These are phyloP conservation scores for Jimgerdemannia lactiflua DNA, from an alignment of 192 early-diverging fungal species.

Conservation along the genomic window DNA sequence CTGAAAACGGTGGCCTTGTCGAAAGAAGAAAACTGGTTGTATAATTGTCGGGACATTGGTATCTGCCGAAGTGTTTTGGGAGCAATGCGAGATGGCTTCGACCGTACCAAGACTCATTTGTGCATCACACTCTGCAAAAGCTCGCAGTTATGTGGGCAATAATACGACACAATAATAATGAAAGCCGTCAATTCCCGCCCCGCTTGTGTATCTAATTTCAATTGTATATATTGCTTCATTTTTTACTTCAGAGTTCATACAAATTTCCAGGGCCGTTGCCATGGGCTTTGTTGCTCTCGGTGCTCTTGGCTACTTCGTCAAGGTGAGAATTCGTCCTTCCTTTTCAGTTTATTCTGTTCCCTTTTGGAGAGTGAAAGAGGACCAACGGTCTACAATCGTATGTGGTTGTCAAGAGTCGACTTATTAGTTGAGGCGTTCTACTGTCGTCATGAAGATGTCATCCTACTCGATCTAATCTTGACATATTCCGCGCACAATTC, in stretches of 20 bases:
- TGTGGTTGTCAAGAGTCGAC: too few relatives aligned
- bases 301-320: slow-evolving; percentile 97
- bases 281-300: slow-evolving; percentile 97
- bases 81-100: too few relatives aligned
- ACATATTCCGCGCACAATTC: neutral
- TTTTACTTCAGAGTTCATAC: slow-evolving; percentile 75
- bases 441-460: too few relatives aligned
- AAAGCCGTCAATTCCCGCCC: neutral
- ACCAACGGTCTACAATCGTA: too few relatives aligned
- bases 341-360: neutral
- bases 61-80: too few relatives aligned
- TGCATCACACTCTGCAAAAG: neutral
- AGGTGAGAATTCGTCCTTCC: slow-evolving; percentile 33
- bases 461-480: neutral
- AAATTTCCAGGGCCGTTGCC: slow-evolving; percentile 90
- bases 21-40: too few relatives aligned
- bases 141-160: neutral
- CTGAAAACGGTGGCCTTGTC: too few relatives aligned
- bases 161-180: slow-evolving; percentile 3
- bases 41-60: too few relatives aligned
- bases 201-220: neutral
- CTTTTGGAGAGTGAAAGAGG: neutral
- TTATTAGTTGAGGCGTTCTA: too few relatives aligned
- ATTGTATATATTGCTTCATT: neutral
- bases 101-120: too few relatives aligned